Percentiles rank a stretch among this genome's conserved stretches.
phyloP scores from a whole-genome alignment of 768 basidiomycete genomes.

The Postia placenta region DNA sequence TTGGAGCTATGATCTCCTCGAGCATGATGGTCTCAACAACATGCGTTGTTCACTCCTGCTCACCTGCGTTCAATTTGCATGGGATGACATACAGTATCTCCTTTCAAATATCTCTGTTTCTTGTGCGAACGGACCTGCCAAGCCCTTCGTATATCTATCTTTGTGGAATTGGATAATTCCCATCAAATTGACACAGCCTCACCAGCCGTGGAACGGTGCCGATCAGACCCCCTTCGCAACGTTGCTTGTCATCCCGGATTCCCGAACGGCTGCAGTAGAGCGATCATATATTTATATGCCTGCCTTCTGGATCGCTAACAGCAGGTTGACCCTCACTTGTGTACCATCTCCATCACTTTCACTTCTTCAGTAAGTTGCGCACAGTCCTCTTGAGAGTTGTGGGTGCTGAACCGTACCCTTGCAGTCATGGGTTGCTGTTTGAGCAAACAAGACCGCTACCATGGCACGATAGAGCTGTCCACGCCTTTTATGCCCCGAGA shows the following conservation, averaged over 20 bases:
- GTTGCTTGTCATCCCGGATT: background rate
- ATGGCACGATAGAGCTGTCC: background rate
- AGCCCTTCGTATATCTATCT: too few relatives aligned
- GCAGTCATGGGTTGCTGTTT: slow-evolving; percentile 37
- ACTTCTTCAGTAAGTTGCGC: background rate
- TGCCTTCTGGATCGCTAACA: too few relatives aligned
- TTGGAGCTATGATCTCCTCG: too few relatives aligned
- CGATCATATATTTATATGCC: too few relatives aligned
- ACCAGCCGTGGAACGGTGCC: background rate
- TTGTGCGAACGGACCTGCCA: too few relatives aligned
- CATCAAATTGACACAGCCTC: background rate
- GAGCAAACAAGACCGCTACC: slow-evolving; percentile 27
- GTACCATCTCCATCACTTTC: background rate
- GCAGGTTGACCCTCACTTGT: background rate
- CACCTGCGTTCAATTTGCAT: too few relatives aligned
- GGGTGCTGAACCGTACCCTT: background rate
- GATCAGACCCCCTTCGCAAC: background rate
- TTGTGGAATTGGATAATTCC: background rate
- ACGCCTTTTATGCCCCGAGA: background rate
- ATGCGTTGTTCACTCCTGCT: too few relatives aligned
- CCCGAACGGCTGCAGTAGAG: too few relatives aligned
- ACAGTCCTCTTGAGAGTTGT: background rate
- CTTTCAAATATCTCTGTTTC: too few relatives aligned
- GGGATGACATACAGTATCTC: too few relatives aligned
- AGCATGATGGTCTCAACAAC: too few relatives aligned